These are phyloP conservation scores for Rugonectria rugulosa DNA, from an alignment of 2,329 filamentous ascomycete genomes.

Conservation along the genomic window DNA sequence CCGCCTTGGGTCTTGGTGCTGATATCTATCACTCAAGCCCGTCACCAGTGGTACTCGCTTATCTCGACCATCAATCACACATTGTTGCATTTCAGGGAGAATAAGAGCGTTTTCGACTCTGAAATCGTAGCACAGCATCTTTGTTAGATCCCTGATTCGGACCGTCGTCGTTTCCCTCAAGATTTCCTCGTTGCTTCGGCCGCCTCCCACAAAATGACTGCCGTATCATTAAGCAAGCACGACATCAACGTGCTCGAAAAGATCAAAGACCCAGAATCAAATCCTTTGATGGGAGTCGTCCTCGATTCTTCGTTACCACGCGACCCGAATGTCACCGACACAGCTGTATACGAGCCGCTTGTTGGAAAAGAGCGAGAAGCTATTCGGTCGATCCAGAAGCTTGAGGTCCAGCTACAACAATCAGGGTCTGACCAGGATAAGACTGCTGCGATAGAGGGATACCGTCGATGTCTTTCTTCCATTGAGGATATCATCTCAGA, in stretches of 20 bases:
- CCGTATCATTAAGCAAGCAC: slow-evolving; percentile 59
- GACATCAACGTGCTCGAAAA: slow-evolving; percentile 71
- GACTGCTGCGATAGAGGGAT: slow-evolving; percentile 52
- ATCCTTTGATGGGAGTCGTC: slow-evolving; percentile 61
- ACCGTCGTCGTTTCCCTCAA: not conserved
- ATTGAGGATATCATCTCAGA: slow-evolving; percentile 64
- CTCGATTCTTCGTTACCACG: slow-evolving; percentile 63
- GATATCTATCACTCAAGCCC: slow-evolving; percentile 13
- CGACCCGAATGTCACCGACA: slow-evolving; percentile 64
- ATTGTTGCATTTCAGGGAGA: slow-evolving; percentile 7
- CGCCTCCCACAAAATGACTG: slow-evolving; percentile 51
- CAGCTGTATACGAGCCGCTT: slow-evolving; percentile 58
- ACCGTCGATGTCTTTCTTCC: slow-evolving; percentile 54
- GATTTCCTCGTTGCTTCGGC: not conserved
- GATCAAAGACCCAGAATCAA: slow-evolving; percentile 71
- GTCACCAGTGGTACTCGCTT: not conserved
- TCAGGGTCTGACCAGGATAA: slow-evolving; percentile 45
- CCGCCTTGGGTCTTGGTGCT: not conserved
- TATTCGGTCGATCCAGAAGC: slow-evolving; percentile 60
- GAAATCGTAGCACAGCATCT: slow-evolving; percentile 3
- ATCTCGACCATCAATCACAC: slow-evolving; percentile 7
- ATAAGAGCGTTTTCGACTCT: not conserved
- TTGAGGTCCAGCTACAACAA: slow-evolving; percentile 61
- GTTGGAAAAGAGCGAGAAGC: slow-evolving; percentile 60
- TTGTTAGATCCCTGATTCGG: not conserved